These are phyloP conservation scores for Discostella stelligeroides DNA, from an alignment of 108 stramenopile species.

Conservation along the genomic window DNA sequence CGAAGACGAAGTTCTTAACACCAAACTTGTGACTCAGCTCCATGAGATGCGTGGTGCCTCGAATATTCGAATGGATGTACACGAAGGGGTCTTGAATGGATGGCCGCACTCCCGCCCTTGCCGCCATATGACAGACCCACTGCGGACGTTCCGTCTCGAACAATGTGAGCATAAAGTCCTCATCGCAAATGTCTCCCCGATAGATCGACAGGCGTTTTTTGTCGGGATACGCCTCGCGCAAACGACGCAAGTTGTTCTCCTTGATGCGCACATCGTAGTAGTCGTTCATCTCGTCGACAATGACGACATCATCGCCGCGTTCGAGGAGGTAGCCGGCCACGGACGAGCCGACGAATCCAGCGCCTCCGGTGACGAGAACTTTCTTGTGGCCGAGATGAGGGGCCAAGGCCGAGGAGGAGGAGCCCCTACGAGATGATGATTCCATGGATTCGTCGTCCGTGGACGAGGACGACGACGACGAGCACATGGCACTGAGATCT, in stretches of 20 bases:
- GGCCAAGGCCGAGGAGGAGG: not conserved
- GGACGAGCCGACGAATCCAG: slow-evolving; percentile 95
- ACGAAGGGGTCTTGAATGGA: slow-evolving; percentile 97
- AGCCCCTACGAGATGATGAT: not conserved
- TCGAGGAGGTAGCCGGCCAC: slow-evolving; percentile 81
- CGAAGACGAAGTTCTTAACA: slow-evolving; percentile 97
- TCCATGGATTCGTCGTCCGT: slow-evolving; percentile 2
- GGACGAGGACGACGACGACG: slow-evolving; percentile 9
- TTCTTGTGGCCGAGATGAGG: slow-evolving; percentile 87
- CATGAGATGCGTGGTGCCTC: slow-evolving; percentile 95
- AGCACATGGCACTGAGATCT: not conserved
- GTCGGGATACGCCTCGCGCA: slow-evolving; percentile 51
- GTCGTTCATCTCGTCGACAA: slow-evolving; percentile 98
- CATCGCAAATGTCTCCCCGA: slow-evolving; percentile 94
- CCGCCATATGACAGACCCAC: slow-evolving; percentile 98
- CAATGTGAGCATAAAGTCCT: slow-evolving; percentile 74
- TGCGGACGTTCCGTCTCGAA: slow-evolving; percentile 79
- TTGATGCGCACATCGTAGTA: slow-evolving; percentile 96
- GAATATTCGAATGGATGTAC: slow-evolving; percentile 97
- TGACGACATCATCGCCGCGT: slow-evolving; percentile 94
- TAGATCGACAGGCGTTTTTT: slow-evolving; percentile 63
- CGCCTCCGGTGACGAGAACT: slow-evolving; percentile 97
- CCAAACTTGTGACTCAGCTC: slow-evolving; percentile 82
- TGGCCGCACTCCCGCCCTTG: slow-evolving; percentile 90
- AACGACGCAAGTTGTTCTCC: slow-evolving; percentile 78